Percentiles rank a stretch among this genome's conserved stretches.
Evolutionary conservation across 1,139 yeast species (phyloP).

Genomic region (Nakaseomyces delphensis): DNA sequence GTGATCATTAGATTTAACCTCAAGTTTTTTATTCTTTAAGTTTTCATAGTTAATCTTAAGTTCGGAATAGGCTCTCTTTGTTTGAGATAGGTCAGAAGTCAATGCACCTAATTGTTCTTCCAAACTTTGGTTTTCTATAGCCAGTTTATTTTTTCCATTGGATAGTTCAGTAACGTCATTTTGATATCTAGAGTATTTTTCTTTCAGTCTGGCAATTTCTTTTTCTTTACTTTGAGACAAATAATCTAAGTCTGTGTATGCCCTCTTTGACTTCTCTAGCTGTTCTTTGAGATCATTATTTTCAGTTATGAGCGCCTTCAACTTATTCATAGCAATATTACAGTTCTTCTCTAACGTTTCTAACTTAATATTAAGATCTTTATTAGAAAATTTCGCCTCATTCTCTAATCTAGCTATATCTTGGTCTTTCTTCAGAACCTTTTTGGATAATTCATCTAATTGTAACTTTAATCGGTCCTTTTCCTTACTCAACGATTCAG

Average conservation of each 20-base stretch:
- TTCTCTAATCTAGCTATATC: conserved; percentile 31
- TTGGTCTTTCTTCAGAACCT: conserved; percentile 7
- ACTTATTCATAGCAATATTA: conserved; percentile 32
- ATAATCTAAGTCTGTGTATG: conserved; percentile 29
- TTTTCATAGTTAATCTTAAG: conserved; percentile 23
- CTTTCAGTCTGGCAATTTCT: conserved; percentile 31
- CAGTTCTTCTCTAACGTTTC: conserved; percentile 27
- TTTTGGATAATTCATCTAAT: conserved; percentile 11
- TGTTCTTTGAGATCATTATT: conserved; percentile 20
- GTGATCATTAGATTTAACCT: conserved; percentile 15
- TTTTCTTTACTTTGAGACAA: conserved; percentile 32
- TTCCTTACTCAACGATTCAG: neutral
- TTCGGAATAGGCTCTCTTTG: conserved; percentile 24
- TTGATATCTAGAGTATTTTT: conserved; percentile 24
- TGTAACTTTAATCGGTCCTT: conserved; percentile 9
- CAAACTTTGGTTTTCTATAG: conserved; percentile 16
- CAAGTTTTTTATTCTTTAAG: conserved; percentile 20
- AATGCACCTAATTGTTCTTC: conserved; percentile 17
- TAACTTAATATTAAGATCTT: conserved; percentile 33
- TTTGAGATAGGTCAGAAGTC: conserved; percentile 21
- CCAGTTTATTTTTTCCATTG: conserved; percentile 27
- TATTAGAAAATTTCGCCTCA: conserved; percentile 29
- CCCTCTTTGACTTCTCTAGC: conserved; percentile 19
- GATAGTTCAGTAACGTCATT: conserved; percentile 22
- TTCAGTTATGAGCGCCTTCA: conserved; percentile 39